Base-by-base conservation (phyloP, 768 basidiomycete genomes). In the Goffeauzyma gilvescens region DNA sequence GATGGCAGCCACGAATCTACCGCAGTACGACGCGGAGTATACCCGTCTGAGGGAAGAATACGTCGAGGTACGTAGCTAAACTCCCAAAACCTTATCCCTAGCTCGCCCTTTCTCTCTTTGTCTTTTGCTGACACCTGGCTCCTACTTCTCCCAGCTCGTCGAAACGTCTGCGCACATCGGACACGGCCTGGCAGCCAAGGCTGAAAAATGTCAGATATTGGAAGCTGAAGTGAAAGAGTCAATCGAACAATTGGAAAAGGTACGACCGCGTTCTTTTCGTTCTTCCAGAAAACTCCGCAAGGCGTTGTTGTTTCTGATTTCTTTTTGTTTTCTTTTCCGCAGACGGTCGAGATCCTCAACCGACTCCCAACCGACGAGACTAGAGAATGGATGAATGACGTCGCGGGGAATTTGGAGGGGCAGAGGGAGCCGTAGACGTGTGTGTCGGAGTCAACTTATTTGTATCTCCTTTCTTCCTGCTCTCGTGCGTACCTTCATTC, bases 1-100 rank as follows among this genome's bases (percentile, higher is more conserved):
- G 37, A 53, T 51, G 15, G 54, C 56, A 17, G 57, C 59, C n/a
- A 50, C 50, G 4, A 47, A 56, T 32, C 38, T 63, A 15, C 55
- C 56, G n/a, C 32, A 55, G 13, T 63, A 59, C 36, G 61, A 63
- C 40, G 54, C 56, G 17, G 50, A 54, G 2, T 58, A 58, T 38
- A 40, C 39, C 5, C 44, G 54, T 20, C 41, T 63, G 4, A 27
- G 53, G 23, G 45, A 46, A 40, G 61, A 63, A 36, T 60, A 59
- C 44, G 35, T 54, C 4, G 51, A 53, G 22, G 59, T 59, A 26
- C 5, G 38, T 21, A 15, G 22, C 18, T 9, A 4, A 35, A 5
- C 13, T 21, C 13, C 31, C 13, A 4, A 38, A 6, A 18, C 21
- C 22, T 18, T 23, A 31, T 38, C 17, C 36, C 13, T 23, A 43